Conservation (phyloP, 306 rosid species). For the Prunus persica region Prunus_persica_NCBIv2 NC_034015.1:16759501-16760000, state of each 20-base stretch:
- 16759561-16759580: fast-evolving
- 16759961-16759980: neutral
- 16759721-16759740: too few species aligned
- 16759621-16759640: too few species aligned
- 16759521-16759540: fast-evolving
- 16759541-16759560: too few species aligned
- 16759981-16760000: neutral
- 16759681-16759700: neutral
- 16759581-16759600: fast-evolving
- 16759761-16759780: neutral
- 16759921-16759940: slow-evolving; percentile 13
- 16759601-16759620: too few species aligned
- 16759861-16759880: neutral
- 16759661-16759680: too few species aligned
- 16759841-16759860: slow-evolving; percentile 20
- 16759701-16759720: too few species aligned
- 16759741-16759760: too few species aligned
- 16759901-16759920: neutral
- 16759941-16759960: neutral
- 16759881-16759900: slow-evolving; percentile 4
- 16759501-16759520: too few species aligned
- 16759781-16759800: neutral
- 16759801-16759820: neutral
- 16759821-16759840: neutral
- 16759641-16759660: too few species aligned